A percentile compares a stretch with the other conserved stretches of the same genome.
Evolutionary conservation across 2,329 filamentous ascomycete species (phyloP).

Genomic region (Aureobasidium sp.): DNA sequence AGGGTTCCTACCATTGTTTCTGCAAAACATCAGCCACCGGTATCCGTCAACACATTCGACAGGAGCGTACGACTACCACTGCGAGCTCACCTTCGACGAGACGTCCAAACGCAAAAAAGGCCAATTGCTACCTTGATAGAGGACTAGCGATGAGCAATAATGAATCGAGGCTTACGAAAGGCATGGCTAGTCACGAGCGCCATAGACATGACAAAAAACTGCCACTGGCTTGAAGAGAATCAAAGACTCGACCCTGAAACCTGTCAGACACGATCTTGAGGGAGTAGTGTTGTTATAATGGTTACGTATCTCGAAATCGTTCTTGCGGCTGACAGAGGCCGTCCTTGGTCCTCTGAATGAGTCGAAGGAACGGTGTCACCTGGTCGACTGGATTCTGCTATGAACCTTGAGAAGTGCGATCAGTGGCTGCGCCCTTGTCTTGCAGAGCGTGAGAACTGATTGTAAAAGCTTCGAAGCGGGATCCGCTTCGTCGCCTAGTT

Average conservation of each 20-base stretch:
- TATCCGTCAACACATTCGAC: neutral
- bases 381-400: neutral
- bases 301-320: neutral
- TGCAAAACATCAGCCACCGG: neutral
- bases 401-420: neutral
- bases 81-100: too few species aligned
- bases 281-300: neutral
- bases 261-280: neutral
- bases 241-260: neutral
- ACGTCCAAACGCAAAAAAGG: too few species aligned
- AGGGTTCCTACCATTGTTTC: neutral
- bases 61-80: neutral
- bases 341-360: neutral
- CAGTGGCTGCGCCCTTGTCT: neutral
- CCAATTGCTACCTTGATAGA: neutral
- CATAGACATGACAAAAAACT: neutral
- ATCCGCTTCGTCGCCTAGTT: neutral
- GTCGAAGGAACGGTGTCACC: neutral
- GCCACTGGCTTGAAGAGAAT: neutral
- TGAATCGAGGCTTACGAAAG: neutral
- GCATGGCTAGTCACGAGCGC: neutral
- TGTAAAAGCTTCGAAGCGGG: neutral
- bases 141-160: neutral
- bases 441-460: too few species aligned
- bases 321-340: neutral